Percentiles rank a stretch among this genome's conserved stretches.
Evolutionary conservation across 2,329 filamentous ascomycete species (phyloP).

Genomic region (Chaetomiaceae sp.): DNA sequence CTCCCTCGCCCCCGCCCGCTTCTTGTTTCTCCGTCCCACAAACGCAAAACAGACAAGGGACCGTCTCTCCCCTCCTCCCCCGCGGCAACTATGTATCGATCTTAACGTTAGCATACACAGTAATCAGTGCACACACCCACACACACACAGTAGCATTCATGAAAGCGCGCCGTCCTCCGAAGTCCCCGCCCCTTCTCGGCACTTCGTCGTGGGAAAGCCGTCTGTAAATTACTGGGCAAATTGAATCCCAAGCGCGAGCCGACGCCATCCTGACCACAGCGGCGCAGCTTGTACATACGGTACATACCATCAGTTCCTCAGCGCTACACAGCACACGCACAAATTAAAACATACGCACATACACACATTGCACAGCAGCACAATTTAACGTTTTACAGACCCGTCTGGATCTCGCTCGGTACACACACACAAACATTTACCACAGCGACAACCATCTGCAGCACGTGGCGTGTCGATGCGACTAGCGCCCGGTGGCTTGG

Average conservation of each 20-base stretch:
- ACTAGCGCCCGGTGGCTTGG: slow-evolving; percentile 14
- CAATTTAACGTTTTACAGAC: not conserved
- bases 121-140: too few relatives aligned
- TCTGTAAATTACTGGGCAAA: slow-evolving; percentile 14
- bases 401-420: not conserved
- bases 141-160: not conserved
- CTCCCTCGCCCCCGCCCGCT: not conserved
- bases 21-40: not conserved
- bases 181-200: slow-evolving; percentile 5
- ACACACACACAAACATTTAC: not conserved
- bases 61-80: too few relatives aligned
- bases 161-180: not conserved
- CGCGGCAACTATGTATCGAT: too few relatives aligned
- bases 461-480: slow-evolving; percentile 17
- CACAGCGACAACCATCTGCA: not conserved
- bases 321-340: slow-evolving; percentile 8
- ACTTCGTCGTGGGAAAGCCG: slow-evolving; percentile 13
- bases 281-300: too few relatives aligned
- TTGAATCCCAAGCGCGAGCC: slow-evolving; percentile 1
- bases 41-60: slow-evolving; percentile 4
- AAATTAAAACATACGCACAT: too few relatives aligned
- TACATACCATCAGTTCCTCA: not conserved
- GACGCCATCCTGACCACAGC: slow-evolving; percentile 6
- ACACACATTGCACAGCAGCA: too few relatives aligned
- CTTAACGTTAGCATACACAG: too few relatives aligned